Evolutionary conservation across 140 eudicot genomes (phyloP).

Genomic region (Anethum foeniculum): DNA sequence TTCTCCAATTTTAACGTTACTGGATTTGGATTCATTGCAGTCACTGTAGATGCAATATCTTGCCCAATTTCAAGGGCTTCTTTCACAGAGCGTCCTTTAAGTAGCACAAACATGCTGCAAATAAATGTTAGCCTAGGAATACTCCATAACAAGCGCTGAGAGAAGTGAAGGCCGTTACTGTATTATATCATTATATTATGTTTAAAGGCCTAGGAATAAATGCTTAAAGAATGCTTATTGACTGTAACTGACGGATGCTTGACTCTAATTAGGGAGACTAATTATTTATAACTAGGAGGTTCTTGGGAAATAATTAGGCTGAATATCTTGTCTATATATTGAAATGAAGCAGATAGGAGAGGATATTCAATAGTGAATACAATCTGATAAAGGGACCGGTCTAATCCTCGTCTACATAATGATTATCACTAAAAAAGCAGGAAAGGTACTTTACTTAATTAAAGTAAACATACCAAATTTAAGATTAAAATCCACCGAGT

Average conservation of each 20-base stretch:
- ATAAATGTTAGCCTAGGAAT: slow-evolving; percentile 11
- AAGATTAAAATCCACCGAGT: not conserved
- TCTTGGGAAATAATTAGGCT: not conserved
- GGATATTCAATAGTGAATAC: not conserved
- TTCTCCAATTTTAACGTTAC: slow-evolving; percentile 91
- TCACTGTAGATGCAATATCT: slow-evolving; percentile 71
- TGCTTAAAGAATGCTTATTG: not conserved
- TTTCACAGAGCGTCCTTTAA: slow-evolving; percentile 68
- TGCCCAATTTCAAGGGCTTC: slow-evolving; percentile 74
- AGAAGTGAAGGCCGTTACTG: not conserved
- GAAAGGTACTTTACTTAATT: not conserved
- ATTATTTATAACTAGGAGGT: not conserved
- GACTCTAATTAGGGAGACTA: not conserved
- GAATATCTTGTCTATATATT: not conserved
- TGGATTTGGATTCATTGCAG: slow-evolving; percentile 84
- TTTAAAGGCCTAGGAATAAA: not conserved
- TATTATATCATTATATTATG: not conserved
- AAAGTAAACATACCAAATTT: not conserved
- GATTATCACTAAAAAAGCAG: not conserved
- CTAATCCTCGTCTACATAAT: not conserved
- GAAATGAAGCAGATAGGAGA: not conserved
- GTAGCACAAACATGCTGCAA: slow-evolving; percentile 92
- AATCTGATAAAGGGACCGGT: not conserved
- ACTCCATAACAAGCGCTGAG: not conserved
- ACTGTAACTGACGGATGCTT: not conserved